Conservation (phyloP, 2,329 filamentous ascomycete genomes). For the Xylaria sp. region DNA sequence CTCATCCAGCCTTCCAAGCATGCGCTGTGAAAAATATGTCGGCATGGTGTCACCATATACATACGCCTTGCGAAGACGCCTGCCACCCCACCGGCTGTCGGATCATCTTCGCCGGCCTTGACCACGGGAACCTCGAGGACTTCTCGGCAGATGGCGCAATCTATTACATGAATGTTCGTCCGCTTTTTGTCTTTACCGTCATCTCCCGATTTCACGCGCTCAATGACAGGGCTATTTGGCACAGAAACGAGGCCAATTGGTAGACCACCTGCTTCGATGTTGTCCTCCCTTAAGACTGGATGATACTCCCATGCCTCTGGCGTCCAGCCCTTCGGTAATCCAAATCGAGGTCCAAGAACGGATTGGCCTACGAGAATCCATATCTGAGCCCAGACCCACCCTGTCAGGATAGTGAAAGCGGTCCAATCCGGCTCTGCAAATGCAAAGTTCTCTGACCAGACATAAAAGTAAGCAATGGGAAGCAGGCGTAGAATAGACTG, state of each 20-base stretch:
- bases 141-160: conserved; percentile 96
- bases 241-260: conserved; percentile 76
- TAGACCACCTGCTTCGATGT: conserved; percentile 79
- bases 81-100: conserved; percentile 63
- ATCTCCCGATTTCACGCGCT: conserved; percentile 48
- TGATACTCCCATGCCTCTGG: conserved; percentile 95
- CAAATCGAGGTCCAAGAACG: conserved; percentile 87
- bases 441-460: conserved; percentile 80
- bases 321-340: conserved; percentile 75
- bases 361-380: conserved; percentile 83
- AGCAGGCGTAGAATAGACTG: conserved; percentile 82
- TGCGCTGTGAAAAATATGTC: conserved; percentile 92
- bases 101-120: conserved; percentile 65
- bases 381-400: conserved; percentile 90
- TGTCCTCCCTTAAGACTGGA: conserved; percentile 85
- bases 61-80: conserved; percentile 80
- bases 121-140: conserved; percentile 89
- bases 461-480: conserved; percentile 88
- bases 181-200: conserved; percentile 42
- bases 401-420: conserved; percentile 72
- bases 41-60: conserved; percentile 98
- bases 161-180: conserved; percentile 68
- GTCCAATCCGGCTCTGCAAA: conserved; percentile 76
- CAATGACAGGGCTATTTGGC: conserved; percentile 48
- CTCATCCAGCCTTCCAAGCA: conserved; percentile 98